Evolutionary conservation across 2,329 filamentous ascomycete species (phyloP).

Genomic region (Colletotrichum cordylinicola): DNA sequence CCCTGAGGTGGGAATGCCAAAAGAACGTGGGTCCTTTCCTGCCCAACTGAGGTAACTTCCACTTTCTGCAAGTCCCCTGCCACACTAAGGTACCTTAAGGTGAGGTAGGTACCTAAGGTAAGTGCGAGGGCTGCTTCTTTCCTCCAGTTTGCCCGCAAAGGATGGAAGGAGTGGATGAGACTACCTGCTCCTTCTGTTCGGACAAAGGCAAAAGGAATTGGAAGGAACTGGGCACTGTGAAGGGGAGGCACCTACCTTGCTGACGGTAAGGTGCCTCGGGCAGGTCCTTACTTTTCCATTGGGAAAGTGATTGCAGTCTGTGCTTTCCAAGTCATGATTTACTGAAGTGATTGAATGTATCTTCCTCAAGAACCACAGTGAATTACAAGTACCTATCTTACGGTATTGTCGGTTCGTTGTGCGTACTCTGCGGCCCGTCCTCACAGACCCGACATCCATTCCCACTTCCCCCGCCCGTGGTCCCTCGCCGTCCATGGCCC

Average conservation of each 20-base stretch:
- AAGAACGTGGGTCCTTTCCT: slow-evolving; percentile 1
- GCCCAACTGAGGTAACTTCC: not conserved
- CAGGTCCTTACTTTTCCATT: not conserved
- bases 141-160: not conserved
- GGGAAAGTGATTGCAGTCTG: not conserved
- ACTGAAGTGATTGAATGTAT: no score
- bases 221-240: not conserved
- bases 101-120: not conserved
- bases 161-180: not conserved
- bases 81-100: not conserved
- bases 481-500: not conserved
- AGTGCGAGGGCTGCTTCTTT: not conserved
- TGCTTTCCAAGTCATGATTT: not conserved
- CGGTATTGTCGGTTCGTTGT: not conserved
- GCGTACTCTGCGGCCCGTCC: not conserved
- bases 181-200: not conserved
- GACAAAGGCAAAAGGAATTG: not conserved
- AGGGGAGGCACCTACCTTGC: not conserved
- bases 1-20: slow-evolving; percentile 1
- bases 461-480: not conserved
- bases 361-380: not conserved
- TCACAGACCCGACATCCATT: not conserved
- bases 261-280: not conserved
- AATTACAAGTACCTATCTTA: not conserved
- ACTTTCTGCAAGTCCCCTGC: not conserved